Evolutionary conservation across 179 eudicot species (phyloP).

Genomic region (Patellifolia procumbens): DNA sequence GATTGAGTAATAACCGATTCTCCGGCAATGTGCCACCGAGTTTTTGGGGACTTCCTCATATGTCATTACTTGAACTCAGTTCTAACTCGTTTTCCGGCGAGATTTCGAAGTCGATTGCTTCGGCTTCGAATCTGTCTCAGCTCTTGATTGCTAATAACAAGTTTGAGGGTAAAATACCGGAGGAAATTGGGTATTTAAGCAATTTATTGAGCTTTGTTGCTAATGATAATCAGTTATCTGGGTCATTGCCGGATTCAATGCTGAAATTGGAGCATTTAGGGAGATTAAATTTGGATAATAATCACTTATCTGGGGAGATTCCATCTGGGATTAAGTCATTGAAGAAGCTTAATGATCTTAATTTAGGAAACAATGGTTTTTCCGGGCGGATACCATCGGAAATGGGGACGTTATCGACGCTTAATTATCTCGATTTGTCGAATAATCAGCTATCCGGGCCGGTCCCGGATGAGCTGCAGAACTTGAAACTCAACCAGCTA

Average conservation of each 20-base stretch:
- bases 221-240: constrained; percentile 48
- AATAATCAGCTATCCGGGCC: constrained; percentile 65
- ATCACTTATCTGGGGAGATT: constrained; percentile 56
- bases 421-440: constrained; percentile 82
- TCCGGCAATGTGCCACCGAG: constrained; percentile 62
- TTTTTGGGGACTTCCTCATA: constrained; percentile 69
- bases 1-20: constrained; percentile 50
- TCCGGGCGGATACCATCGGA: constrained; percentile 59
- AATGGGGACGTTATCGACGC: constrained; percentile 52
- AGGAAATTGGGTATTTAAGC: constrained; percentile 53
- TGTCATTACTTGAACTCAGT: constrained; percentile 50
- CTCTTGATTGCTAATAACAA: constrained; percentile 46
- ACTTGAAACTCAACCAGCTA: constrained; percentile 69
- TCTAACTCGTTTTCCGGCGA: constrained; percentile 59
- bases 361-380: constrained; percentile 59
- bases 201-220: constrained; percentile 46
- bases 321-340: constrained; percentile 51
- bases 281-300: constrained; percentile 53
- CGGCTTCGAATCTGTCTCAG: constrained; percentile 55
- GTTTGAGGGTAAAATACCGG: constrained; percentile 60
- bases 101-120: constrained; percentile 52
- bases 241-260: constrained; percentile 53
- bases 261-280: constrained; percentile 42
- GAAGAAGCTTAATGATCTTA: constrained; percentile 60
- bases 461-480: constrained; percentile 60